phyloP scores from a whole-genome alignment of 2,329 filamentous ascomycete species.

The Passalora sequoiae region DNA sequence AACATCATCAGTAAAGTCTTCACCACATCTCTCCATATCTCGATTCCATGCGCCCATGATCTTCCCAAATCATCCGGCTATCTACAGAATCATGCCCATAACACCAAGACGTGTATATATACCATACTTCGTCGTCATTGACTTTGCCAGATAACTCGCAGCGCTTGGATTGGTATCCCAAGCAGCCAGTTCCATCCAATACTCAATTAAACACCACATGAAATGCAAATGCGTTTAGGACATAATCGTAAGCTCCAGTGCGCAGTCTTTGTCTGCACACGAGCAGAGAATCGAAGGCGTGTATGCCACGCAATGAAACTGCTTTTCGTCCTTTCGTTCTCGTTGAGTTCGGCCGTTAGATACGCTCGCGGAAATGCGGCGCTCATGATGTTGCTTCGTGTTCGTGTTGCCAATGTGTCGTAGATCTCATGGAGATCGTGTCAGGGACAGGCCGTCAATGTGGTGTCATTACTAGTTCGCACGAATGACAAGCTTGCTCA shows the following conservation, averaged over 20 bases:
- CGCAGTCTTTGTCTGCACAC: neutral
- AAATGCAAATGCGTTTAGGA: neutral
- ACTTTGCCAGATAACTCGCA: too few relatives aligned
- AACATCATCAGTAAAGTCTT: too few relatives aligned
- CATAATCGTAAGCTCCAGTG: neutral
- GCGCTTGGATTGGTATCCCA: too few relatives aligned
- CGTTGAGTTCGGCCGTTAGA: neutral
- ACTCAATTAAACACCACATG: neutral
- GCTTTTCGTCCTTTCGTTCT: slow-evolving; percentile 2
- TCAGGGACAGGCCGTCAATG: too few relatives aligned
- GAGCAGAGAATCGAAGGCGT: slow-evolving; percentile 1
- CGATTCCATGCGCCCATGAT: too few relatives aligned
- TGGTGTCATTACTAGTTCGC: slow-evolving; percentile 60
- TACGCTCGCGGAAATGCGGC: neutral
- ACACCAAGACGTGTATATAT: too few relatives aligned
- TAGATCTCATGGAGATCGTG: too few relatives aligned
- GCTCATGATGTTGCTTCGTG: neutral
- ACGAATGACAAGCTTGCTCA: slow-evolving; percentile 92
- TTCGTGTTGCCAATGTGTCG: neutral
- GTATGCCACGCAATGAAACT: neutral
- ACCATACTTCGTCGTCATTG: too few relatives aligned
- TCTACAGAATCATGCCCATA: neutral
- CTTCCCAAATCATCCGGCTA: neutral
- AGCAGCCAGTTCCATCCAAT: too few relatives aligned
- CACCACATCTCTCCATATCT: too few relatives aligned